phyloP scores from a whole-genome alignment of 768 basidiomycete genomes.

The Suillus fuscotomentosus region DNA sequence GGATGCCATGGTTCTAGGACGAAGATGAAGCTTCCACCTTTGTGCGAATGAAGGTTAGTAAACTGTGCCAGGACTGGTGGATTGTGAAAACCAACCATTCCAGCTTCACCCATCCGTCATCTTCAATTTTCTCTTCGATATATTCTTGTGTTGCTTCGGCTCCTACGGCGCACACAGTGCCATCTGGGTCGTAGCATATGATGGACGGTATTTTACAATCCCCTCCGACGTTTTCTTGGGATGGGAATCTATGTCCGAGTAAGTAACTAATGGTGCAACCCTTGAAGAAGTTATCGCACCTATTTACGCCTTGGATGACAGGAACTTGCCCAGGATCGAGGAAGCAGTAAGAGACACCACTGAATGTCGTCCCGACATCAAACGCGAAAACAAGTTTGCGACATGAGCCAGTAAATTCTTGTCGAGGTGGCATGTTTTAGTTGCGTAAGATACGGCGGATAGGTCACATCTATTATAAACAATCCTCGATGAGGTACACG shows the following conservation, averaged over 20 bases:
- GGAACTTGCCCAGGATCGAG: conserved; percentile 30
- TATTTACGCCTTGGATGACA: conserved; percentile 17
- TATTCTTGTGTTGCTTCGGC: conserved; percentile 43
- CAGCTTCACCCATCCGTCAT: conserved; percentile 28
- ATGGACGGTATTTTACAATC: conserved; percentile 52
- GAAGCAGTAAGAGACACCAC: conserved; percentile 45
- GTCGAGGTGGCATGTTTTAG: conserved; percentile 27
- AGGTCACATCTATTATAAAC: conserved; percentile 1
- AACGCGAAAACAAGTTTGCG: conserved; percentile 49
- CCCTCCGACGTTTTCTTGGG: conserved; percentile 44
- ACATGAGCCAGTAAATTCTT: conserved; percentile 38
- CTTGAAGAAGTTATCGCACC: conserved; percentile 15
- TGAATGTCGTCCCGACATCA: conserved; percentile 53
- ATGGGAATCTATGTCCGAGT: conserved; percentile 38
- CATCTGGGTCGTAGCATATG: conserved; percentile 43
- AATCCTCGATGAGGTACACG: background rate
- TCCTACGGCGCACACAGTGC: conserved; percentile 41
- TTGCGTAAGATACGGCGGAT: background rate
- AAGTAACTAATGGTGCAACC: conserved; percentile 7
- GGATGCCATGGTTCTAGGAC: conserved; percentile 23
- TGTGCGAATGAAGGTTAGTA: conserved; percentile 7
- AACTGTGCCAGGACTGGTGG: background rate
- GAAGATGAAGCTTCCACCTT: conserved; percentile 37
- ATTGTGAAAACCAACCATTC: conserved; percentile 27
- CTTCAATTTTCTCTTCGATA: conserved; percentile 38